Base-by-base conservation (phyloP, 441 rosid species). In the Adansonia gregorii region DNA sequence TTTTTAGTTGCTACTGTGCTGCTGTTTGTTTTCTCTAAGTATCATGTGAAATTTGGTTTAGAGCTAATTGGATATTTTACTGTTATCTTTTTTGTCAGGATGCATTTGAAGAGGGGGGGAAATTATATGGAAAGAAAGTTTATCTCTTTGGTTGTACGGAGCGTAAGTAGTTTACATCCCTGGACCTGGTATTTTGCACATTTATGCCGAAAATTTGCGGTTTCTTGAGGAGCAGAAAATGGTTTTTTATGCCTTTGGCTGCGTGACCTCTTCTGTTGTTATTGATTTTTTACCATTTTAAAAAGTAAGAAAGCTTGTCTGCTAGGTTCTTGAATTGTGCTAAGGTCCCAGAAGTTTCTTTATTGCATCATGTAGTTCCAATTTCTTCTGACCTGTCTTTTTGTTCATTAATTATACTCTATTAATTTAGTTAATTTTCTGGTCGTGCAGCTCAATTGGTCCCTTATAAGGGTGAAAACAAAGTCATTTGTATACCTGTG, bases 131-230 rank as follows among this genome's bases (percentile, higher is more conserved):
- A 69, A 82, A 90, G 87, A 93, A 87, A 84, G 98, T 91, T 58
- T 97, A 82, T 87, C 84, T 97, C 78, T 94, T 95, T 59, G 98
- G 94, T 64, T 89, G 90, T 82, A 87, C 99, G n/a, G 99, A 97
- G 82, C 97, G 99, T 97, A 89, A 87, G 97, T 83, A 76, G 66
- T 24, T 81, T 45, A 54, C 31, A 72, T 9, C 76, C 48, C 67
- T 60, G 14, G 74, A 35, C 19, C 35, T 45, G 8, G 54, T 65
- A 27, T 60, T 52, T 20, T 24, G 24, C 3, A 27, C 75, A 74
- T 46, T 41, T 3, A 24, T 43, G 9, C 46, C 12, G 11, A 17
- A 46, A 12, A 20, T 76, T 78, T 69, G 31, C 35, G 15, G 14
- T 46, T 17, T 4, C 8, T 24, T 35, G 52, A 66, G 43, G 52